These are phyloP conservation scores for Tolypocladium nubicola DNA, from an alignment of 2,329 filamentous ascomycete genomes.

Conservation along the genomic window DNA sequence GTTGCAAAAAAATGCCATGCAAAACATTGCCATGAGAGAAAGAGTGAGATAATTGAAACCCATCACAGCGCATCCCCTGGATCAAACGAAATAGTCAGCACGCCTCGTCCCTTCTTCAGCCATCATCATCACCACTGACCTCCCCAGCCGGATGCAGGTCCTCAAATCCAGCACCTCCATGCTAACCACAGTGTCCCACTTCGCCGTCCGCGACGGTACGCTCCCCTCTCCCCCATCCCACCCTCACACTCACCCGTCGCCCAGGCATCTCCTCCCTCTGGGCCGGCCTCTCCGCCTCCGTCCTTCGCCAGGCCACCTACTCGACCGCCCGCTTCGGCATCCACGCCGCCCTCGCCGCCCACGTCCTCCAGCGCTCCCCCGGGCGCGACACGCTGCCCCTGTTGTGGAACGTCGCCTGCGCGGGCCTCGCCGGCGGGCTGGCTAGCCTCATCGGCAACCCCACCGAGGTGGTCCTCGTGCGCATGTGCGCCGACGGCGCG, in stretches of 20 bases:
- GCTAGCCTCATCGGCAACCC: constrained; percentile 28
- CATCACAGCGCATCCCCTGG: constrained; percentile 28
- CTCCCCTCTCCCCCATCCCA: not conserved
- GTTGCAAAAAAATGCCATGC: constrained; percentile 6
- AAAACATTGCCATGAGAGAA: not conserved
- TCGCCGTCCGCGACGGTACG: constrained; percentile 28
- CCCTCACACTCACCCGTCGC: constrained; percentile 12
- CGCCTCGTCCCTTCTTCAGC: not conserved
- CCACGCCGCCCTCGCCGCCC: not conserved
- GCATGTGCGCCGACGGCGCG: constrained; percentile 35
- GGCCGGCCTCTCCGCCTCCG: not conserved
- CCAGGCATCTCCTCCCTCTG: not conserved
- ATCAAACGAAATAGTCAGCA: constrained; percentile 33
- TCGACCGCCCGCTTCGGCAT: not conserved
- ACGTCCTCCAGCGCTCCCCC: constrained; percentile 10
- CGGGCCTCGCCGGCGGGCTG: not conserved
- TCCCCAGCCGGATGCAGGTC: constrained; percentile 31
- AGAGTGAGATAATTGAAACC: not conserved
- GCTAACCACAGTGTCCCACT: constrained; percentile 25
- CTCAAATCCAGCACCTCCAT: constrained; percentile 27
- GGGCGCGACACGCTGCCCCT: constrained; percentile 20
- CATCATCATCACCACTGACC: not conserved
- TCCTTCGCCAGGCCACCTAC: not conserved
- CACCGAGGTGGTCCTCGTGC: constrained; percentile 30
- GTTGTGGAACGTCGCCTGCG: not conserved